These are phyloP conservation scores for Drechslerella coelobrocha DNA, from an alignment of 2,329 filamentous ascomycete genomes.

Conservation along the genomic window DNA sequence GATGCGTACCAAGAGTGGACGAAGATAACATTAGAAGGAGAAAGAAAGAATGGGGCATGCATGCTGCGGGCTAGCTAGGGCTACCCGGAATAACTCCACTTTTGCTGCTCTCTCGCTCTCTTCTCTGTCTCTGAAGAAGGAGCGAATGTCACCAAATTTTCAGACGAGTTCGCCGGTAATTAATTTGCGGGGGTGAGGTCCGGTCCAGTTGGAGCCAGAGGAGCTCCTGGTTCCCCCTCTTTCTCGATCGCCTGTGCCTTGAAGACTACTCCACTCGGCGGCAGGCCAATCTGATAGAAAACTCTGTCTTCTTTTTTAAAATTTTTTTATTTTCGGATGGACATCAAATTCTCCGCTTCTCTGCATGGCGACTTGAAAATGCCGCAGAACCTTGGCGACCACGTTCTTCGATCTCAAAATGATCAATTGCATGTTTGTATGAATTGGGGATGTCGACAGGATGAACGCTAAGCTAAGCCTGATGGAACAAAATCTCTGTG, in stretches of 20 bases:
- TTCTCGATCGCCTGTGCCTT: neutral
- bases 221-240: constrained; percentile 32
- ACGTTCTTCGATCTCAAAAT: neutral
- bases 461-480: too few relatives aligned
- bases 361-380: constrained; percentile 38
- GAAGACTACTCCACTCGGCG: neutral
- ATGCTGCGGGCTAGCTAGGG: neutral
- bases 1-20: neutral
- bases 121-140: constrained; percentile 45
- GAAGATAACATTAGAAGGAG: neutral
- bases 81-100: constrained; percentile 10
- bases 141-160: constrained; percentile 42
- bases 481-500: too few relatives aligned
- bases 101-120: constrained; percentile 41
- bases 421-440: neutral
- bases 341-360: constrained; percentile 34
- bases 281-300: neutral
- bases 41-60: neutral
- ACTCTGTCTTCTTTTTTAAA: neutral
- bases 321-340: constrained; percentile 46
- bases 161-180: constrained; percentile 48
- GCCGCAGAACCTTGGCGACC: constrained; percentile 36
- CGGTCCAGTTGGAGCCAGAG: constrained; percentile 9
- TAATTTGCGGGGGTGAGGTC: constrained; percentile 22
- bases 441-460: too few relatives aligned